Base-by-base conservation (phyloP, 2,329 filamentous ascomycete genomes). In the Aspergillus tamarii region DNA sequence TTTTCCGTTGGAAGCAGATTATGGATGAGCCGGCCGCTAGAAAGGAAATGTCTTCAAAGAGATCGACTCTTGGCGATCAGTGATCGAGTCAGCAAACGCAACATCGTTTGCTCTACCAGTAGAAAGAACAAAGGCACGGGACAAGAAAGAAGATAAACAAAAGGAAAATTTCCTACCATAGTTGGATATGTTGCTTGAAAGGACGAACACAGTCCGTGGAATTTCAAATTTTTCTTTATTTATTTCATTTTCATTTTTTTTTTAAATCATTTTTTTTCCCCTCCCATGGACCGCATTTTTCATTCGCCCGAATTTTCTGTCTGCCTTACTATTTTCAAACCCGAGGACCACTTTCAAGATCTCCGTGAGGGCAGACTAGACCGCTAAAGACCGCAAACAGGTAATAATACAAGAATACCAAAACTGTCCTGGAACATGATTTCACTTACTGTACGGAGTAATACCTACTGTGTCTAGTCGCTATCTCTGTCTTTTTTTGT, bases 21-120 rank as follows among this genome's bases (percentile, higher is more conserved):
- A n/a, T 48, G 34, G 48, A 46, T 54, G 58, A 28, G 50, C 19
- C 46, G 48, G 58, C 58, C 48, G 48, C 48, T 60, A 60, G 32
- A 32, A 45, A 32, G 9, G 34, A 54, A 43, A 23, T 10, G 30
- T 32, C 26, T 10, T 30, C 36, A 16, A 54, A 60, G 34, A 53
- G 45, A 41, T 59, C 57, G 45, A 39, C 46, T 28, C n/a, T 54
- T 36, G 32, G 21, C 26, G 28, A 32, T 52, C 16, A 23, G 10
- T 26, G 28, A 32, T 52, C 26, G 48, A 32, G 48, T 52, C 48
- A 52, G 48, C 26, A n/a, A 52, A 19, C 16, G 30, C 21, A 52
- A 30, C 8, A 34, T 52, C 16, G 16, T n/a, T 23, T 32, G 48
- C 39, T 50, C 26, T 48, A 28, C 12, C 14, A 16, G 45, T n/a